Base-by-base conservation (phyloP, 176 grass and related monocot genomes). In the Ananas comosus region DNA sequence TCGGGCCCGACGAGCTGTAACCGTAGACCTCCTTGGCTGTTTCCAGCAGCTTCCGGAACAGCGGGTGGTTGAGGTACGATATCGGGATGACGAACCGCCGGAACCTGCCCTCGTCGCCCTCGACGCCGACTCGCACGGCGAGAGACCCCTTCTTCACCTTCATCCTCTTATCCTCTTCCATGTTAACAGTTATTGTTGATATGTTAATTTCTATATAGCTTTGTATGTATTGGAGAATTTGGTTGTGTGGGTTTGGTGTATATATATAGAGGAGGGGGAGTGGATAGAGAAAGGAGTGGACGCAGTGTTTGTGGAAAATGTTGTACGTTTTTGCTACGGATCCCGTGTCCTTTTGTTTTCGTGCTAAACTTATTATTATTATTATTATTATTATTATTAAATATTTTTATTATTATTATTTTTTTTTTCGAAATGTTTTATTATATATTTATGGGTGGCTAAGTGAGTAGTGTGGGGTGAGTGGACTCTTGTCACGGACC, bases 141-240 rank as follows among this genome's bases (percentile, higher is more conserved):
- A 99, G 64, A 64, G 79, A 99, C n/a, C 94, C 94, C 63, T 99
- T 99, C 89, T 99, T 99, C 71, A 99, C 89, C 76, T 99, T 93
- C 71, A 76, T 68, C 69, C 76, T 86, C 84, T 53, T 91, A 24
- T 88, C 85, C 70, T 90, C 85, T 50, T 85, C 79, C 80, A 79
- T 79, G 53, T 0, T 51, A 9, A 79, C 2, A 50, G n/a, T 22
- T 73, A 25, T 50, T 19, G 49, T 56, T 48, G 50, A 75, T 53
- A 13, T 53, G 22, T 23, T 23, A 23, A 12, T 10, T 53, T 53
- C 12, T 53, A 12, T 10, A 13, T 54, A 13, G 52, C 1, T 59
- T 21, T 7, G 4, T 10, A 22, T 16, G 10, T 9, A 22, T 61
- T 21, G 56, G 33, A 6, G 33, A 6, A 42, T 51, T 47, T 48